Conservation (phyloP, 352 stramenopile genomes). For the Phytophthora sansomeana region DNA sequence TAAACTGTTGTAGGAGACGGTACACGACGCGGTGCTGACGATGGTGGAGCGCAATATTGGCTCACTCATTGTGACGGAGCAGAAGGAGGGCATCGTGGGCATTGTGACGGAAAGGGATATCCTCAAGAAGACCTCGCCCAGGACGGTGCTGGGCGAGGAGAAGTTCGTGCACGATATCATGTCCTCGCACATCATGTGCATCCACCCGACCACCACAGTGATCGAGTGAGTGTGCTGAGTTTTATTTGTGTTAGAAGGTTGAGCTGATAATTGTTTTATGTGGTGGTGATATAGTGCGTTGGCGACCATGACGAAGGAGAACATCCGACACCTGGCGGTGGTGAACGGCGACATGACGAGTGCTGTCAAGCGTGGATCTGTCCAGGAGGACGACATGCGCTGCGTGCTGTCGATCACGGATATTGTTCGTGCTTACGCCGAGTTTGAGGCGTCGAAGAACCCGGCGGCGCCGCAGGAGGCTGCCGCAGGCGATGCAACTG, state of each 20-base stretch:
- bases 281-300: constrained; percentile 54
- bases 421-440: constrained; percentile 78
- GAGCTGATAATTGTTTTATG: constrained; percentile 1
- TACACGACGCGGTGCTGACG: constrained; percentile 77
- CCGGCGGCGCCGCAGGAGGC: no score
- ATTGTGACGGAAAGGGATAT: constrained; percentile 89
- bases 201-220: constrained; percentile 79
- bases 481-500: not conserved
- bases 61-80: constrained; percentile 84
- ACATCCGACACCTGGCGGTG: constrained; percentile 85
- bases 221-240: constrained; percentile 67
- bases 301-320: constrained; percentile 89
- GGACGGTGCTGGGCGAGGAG: constrained; percentile 53
- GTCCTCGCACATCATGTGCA: constrained; percentile 89
- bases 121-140: constrained; percentile 76
- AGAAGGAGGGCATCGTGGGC: constrained; percentile 72
- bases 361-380: constrained; percentile 73
- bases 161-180: constrained; percentile 83
- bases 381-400: constrained; percentile 86
- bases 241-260: no score
- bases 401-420: constrained; percentile 89
- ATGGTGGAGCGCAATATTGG: constrained; percentile 87
- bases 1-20: constrained; percentile 68
- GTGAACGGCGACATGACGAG: constrained; percentile 81
- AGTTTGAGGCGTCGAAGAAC: constrained; percentile 74